phyloP scores from a whole-genome alignment of 1,284 basidiomycete genomes.

The Pseudozyma thailandica region DNA sequence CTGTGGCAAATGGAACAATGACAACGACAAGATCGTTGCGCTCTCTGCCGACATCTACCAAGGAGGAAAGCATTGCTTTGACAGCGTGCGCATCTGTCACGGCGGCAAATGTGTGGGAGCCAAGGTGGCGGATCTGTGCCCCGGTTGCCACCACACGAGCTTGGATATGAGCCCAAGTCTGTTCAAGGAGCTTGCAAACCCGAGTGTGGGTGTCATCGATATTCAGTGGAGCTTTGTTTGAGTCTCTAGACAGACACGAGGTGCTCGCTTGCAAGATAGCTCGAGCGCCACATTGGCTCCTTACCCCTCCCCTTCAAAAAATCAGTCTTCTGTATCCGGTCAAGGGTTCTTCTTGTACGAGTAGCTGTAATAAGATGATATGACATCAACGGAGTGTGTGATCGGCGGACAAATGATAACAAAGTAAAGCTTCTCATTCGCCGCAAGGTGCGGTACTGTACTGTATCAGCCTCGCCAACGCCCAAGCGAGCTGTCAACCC shows the following conservation, averaged over 20 bases:
- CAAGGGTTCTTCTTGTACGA: background rate
- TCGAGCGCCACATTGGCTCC: no score
- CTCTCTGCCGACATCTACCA: slow-evolving; percentile 29
- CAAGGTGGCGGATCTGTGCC: slow-evolving; percentile 37
- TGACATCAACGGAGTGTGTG: no score
- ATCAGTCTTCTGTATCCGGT: no score
- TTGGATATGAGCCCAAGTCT: slow-evolving; percentile 33
- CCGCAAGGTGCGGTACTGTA: no score
- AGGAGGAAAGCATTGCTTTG: slow-evolving; percentile 26
- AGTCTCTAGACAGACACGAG: slow-evolving; percentile 2
- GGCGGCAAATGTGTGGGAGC: slow-evolving; percentile 25
- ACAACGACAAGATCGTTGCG: slow-evolving; percentile 35
- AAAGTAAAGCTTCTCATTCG: no score
- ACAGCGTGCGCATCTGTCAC: slow-evolving; percentile 16
- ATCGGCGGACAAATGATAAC: no score
- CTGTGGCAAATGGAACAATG: slow-evolving; percentile 37
- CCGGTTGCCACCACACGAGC: slow-evolving; percentile 22
- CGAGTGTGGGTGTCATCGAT: slow-evolving; percentile 28
- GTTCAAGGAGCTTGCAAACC: slow-evolving; percentile 32
- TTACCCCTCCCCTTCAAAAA: no score
- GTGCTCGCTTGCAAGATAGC: slow-evolving; percentile 10
- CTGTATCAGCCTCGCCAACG: no score
- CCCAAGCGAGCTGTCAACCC: no score
- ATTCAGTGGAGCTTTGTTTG: slow-evolving; percentile 38
- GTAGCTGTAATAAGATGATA: background rate